A percentile compares a stretch with the other conserved stretches of the same genome.
Evolutionary conservation across 2,329 filamentous ascomycete species (phyloP).

Genomic region (Trichoderma sp.): DNA sequence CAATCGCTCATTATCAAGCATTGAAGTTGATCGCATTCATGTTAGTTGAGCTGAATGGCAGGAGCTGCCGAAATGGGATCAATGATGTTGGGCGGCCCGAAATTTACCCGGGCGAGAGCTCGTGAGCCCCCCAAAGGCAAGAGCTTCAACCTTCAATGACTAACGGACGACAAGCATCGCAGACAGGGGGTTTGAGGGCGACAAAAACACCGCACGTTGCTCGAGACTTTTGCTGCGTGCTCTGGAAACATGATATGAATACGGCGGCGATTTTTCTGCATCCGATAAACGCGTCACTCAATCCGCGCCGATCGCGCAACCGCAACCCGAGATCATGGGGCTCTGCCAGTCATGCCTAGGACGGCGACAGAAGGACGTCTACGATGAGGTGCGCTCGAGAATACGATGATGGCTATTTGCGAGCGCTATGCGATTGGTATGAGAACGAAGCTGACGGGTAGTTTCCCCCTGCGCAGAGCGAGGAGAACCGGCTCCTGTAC

Average conservation of each 20-base stretch:
- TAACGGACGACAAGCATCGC: constrained; percentile 2
- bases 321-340: constrained; percentile 47
- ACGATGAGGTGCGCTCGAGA: constrained; percentile 52
- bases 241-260: constrained; percentile 4
- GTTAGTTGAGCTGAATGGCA: neutral
- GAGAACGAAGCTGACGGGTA: constrained; percentile 17
- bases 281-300: constrained; percentile 20
- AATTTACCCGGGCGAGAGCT: constrained; percentile 18
- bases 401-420: neutral
- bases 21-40: neutral
- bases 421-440: neutral
- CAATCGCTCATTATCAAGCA: neutral
- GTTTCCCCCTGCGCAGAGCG: constrained; percentile 42
- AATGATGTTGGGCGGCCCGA: constrained; percentile 3
- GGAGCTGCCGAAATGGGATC: constrained; percentile 4
- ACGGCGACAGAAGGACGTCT: constrained; percentile 47
- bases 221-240: neutral
- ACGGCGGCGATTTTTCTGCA: neutral
- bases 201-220: neutral
- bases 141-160: neutral
- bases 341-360: constrained; percentile 62
- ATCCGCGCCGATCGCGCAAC: constrained; percentile 10
- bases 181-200: neutral
- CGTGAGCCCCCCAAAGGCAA: neutral
- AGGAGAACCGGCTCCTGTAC: constrained; percentile 58